Conservation (phyloP, 805 yeast genomes). For the Pichia rugopelliculosa region DNA sequence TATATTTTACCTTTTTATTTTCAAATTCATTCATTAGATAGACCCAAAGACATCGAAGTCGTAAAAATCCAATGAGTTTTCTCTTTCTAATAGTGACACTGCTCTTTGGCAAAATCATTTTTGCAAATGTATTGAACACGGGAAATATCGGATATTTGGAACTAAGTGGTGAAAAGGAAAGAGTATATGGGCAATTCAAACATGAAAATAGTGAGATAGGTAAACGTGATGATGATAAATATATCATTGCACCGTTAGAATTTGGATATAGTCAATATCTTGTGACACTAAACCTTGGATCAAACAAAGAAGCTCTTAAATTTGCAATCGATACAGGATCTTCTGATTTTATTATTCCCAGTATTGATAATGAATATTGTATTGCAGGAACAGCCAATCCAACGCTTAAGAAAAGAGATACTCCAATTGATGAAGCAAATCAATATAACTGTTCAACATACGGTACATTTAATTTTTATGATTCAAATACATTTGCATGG, state of each 20-base stretch:
- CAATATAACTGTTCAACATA: conserved; percentile 32
- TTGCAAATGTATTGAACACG: background rate
- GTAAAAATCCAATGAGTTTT: background rate
- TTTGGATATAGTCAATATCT: conserved; percentile 28
- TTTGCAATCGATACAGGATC: conserved; percentile 73
- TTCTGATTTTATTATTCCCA: conserved; percentile 61
- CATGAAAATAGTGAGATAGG: background rate
- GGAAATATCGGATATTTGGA: background rate
- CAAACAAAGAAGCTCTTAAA: conserved; percentile 46
- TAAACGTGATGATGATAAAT: background rate
- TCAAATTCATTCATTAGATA: background rate
- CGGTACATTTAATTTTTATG: conserved; percentile 41
- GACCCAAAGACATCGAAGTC: background rate
- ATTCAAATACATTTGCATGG: conserved; percentile 32
- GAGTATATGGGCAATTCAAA: background rate
- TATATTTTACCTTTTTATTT: background rate
- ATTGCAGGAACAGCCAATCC: conserved; percentile 5
- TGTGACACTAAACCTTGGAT: conserved; percentile 44
- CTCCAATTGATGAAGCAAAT: conserved; percentile 9
- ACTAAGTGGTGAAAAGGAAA: background rate
- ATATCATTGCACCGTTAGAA: background rate
- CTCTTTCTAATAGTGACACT: background rate
- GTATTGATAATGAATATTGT: conserved; percentile 42
- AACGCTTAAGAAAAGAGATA: background rate
- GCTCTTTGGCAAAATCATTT: background rate